Percentiles rank a stretch among this genome's conserved stretches.
Evolutionary conservation across 2,329 filamentous ascomycete species (phyloP).

Genomic region (Cladosporium oxysporum): DNA sequence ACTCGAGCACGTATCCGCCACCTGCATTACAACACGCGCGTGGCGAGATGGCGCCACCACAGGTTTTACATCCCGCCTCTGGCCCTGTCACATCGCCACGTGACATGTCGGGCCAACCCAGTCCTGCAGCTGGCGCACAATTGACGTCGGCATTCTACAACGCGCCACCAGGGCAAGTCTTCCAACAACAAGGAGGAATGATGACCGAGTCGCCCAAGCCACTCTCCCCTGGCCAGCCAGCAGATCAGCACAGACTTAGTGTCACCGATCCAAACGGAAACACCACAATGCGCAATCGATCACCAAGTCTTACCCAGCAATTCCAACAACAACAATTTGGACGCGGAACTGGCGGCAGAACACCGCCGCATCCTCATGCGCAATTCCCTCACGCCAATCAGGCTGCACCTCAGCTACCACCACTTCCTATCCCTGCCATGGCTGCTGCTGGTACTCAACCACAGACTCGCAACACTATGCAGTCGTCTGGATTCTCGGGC

Average conservation of each 20-base stretch:
- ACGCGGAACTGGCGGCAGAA: slow-evolving; percentile 59
- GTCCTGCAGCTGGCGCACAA: slow-evolving; percentile 29
- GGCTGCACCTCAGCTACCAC: slow-evolving; percentile 41
- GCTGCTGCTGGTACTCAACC: background rate
- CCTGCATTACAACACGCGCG: slow-evolving; percentile 46
- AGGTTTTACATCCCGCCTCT: slow-evolving; percentile 36
- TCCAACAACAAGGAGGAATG: slow-evolving; percentile 59
- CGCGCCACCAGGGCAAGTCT: slow-evolving; percentile 55
- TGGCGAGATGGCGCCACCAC: slow-evolving; percentile 41
- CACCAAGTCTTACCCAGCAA: slow-evolving; percentile 66
- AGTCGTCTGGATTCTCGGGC: slow-evolving; percentile 11
- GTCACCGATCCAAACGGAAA: slow-evolving; percentile 46
- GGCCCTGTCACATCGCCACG: slow-evolving; percentile 37
- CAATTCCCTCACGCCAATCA: background rate
- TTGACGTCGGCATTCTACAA: slow-evolving; percentile 33
- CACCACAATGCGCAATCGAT: slow-evolving; percentile 56
- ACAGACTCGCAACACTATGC: background rate
- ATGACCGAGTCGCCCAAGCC: slow-evolving; percentile 90
- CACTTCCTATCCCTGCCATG: slow-evolving; percentile 25
- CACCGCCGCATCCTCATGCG: slow-evolving; percentile 49
- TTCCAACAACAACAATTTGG: slow-evolving; percentile 66
- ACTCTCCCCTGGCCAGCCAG: slow-evolving; percentile 65
- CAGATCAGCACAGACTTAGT: slow-evolving; percentile 55
- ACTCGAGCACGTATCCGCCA: slow-evolving; percentile 75
- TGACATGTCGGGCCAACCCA: slow-evolving; percentile 38